These are phyloP conservation scores for Annulohypoxylon stygium DNA, from an alignment of 495 filamentous ascomycete species.

Conservation along the genomic window DNA sequence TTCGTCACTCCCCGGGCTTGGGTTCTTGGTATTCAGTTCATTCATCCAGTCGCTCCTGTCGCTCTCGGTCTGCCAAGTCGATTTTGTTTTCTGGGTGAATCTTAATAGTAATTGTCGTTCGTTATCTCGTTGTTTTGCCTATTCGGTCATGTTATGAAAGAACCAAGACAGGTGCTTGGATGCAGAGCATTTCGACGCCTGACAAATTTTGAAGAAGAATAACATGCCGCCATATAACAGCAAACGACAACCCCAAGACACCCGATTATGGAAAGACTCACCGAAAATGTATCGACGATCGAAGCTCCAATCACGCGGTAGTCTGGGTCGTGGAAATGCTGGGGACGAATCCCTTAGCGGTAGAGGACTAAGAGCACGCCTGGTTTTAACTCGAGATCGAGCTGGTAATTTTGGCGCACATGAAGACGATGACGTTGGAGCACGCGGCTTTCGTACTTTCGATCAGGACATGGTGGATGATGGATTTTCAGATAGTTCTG, in stretches of 20 bases:
- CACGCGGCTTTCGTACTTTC: conserved; percentile 4
- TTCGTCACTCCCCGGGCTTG: conserved; percentile 38
- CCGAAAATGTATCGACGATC: conserved; percentile 34
- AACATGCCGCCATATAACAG: conserved; percentile 48
- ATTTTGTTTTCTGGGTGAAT: conserved; percentile 27
- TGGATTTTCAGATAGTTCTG: conserved; percentile 11
- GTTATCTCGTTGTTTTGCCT: conserved; percentile 26
- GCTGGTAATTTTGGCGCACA: conserved; percentile 18
- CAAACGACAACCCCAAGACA: conserved; percentile 35
- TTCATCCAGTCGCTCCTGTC: conserved; percentile 30
- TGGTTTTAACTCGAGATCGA: conserved; percentile 14
- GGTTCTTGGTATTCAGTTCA: conserved; percentile 41
- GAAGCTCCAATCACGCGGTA: conserved; percentile 23
- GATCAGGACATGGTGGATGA: conserved; percentile 16
- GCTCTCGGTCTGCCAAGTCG: conserved; percentile 28
- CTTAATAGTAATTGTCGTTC: conserved; percentile 36
- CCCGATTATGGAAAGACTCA: conserved; percentile 29
- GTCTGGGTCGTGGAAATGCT: not conserved
- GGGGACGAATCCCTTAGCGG: not conserved
- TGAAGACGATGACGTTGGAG: not conserved
- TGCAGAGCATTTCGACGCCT: conserved; percentile 47
- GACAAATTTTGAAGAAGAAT: conserved; percentile 18
- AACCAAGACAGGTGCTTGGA: conserved; percentile 37
- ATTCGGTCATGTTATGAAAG: conserved; percentile 44
- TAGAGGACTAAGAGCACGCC: conserved; percentile 12